Evolutionary conservation across 2,329 filamentous ascomycete genomes (phyloP), one percentile per base, ranked within the genome.

Genomic region (Botrytis aclada): DNA sequence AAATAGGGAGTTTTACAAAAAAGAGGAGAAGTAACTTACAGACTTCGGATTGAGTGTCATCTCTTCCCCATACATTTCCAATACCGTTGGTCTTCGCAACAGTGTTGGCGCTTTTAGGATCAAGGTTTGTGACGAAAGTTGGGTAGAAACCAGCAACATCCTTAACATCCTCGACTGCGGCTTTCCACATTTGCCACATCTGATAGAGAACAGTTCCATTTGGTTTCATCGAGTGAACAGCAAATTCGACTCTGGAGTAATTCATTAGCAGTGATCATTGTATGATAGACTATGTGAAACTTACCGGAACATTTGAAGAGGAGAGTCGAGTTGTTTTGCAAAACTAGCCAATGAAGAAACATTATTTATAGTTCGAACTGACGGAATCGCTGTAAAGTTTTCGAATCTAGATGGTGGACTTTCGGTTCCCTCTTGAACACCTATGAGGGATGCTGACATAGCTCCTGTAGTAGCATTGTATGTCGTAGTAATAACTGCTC

Each of bases 31-130:
- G 12, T 34, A 25, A 20, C 81, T 73, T 76, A 83, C 81, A 75
- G 12, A 83, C 81, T 5, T 74, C 72, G 29, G 80, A 76, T 70
- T 82, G 73, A 4, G 77, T 72, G n/a, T 77, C 78, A 2, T 78
- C 75, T 2, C 83, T 76, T 29, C 81, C 82, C 80, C 82, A 84
- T 0, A 81, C 77, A 69, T 84, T 84, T 1, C 83, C 83, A 56
- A 83, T 71, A 0, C 81, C 80, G 43, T 83, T 84, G 32, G 74
- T 81, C 45, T 79, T 76, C 8, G 78, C 81, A 0, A 83, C 79
- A 0, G 77, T 77, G 1, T 75, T 73, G 1, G 81, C 79, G 34
- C 77, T 77, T 18, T 77, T 72, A 2, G 81, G 76, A 5, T 78
- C 67, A 1, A 77, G 65, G 69, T 84, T 83, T 34, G 80, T 71